Evolutionary conservation across 306 rosid genomes (phyloP).

Genomic region (Citrullus amarus): DNA sequence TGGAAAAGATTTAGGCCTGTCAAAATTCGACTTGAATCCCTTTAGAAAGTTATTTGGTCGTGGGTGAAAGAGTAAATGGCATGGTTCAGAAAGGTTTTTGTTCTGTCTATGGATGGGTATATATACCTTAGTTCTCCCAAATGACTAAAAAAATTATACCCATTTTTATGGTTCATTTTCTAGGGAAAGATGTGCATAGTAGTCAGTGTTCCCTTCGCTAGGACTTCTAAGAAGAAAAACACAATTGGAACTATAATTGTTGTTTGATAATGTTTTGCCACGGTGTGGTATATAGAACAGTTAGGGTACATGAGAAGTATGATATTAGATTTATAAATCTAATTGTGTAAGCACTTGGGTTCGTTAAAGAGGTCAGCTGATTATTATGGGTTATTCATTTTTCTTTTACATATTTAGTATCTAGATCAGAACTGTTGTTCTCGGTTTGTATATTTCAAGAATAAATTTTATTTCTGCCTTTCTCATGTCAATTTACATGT

Average conservation of each 20-base stretch:
- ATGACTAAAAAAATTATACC: not conserved
- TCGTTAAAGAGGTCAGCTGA: not conserved
- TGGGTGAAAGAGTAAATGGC: not conserved
- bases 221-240: not conserved
- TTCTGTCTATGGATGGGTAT: not conserved
- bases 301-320: not conserved
- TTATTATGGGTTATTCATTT: not conserved
- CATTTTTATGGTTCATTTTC: not conserved
- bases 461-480: not conserved
- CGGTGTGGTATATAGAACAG: not conserved
- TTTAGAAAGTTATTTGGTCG: not conserved
- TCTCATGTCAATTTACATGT: not conserved
- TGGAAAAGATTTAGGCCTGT: not conserved
- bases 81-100: not conserved
- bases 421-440: not conserved
- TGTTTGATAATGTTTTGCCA: not conserved
- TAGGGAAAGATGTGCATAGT: not conserved
- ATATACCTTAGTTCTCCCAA: not conserved
- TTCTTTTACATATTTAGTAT: not conserved
- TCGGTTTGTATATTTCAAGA: not conserved
- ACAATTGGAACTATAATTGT: not conserved
- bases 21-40: not conserved
- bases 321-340: not conserved
- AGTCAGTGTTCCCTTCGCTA: not conserved
- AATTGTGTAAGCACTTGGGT: not conserved